A percentile compares a stretch with the other conserved stretches of the same genome.
Evolutionary conservation across 169 alveolate genomes (phyloP).

Genomic region (Perkinsus olseni): DNA sequence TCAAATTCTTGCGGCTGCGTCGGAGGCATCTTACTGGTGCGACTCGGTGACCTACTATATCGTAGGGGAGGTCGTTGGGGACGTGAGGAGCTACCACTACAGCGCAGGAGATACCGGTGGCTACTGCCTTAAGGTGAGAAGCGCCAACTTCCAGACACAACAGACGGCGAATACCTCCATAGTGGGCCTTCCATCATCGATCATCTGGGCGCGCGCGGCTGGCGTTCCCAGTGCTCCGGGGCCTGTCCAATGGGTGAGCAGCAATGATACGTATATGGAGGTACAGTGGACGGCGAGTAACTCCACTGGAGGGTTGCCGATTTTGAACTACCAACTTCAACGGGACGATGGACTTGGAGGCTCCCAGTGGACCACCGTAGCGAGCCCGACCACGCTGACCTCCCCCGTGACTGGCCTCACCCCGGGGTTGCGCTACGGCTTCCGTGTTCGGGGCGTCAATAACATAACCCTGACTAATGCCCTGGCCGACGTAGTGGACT

Average conservation of each 20-base stretch:
- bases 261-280: not conserved
- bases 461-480: not conserved
- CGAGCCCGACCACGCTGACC: not conserved
- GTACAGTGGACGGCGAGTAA: not conserved
- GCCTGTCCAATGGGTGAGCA: not conserved
- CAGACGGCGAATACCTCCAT: not conserved
- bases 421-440: not conserved
- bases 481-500: not conserved
- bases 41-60: not conserved
- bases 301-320: slow-evolving; percentile 6
- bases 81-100: not conserved
- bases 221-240: slow-evolving; percentile 11
- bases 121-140: not conserved
- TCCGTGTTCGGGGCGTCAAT: slow-evolving; percentile 3
- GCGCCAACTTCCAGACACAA: not conserved
- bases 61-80: slow-evolving; percentile 9
- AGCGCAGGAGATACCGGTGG: not conserved
- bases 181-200: not conserved
- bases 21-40: not conserved
- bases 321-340: not conserved
- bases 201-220: slow-evolving; percentile 9
- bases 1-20: not conserved
- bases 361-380: not conserved
- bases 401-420: slow-evolving; percentile 8
- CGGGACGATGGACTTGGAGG: slow-evolving; percentile 10